phyloP scores from a whole-genome alignment of 371 early-diverging fungal genomes.

The Mucor indicus region DNA sequence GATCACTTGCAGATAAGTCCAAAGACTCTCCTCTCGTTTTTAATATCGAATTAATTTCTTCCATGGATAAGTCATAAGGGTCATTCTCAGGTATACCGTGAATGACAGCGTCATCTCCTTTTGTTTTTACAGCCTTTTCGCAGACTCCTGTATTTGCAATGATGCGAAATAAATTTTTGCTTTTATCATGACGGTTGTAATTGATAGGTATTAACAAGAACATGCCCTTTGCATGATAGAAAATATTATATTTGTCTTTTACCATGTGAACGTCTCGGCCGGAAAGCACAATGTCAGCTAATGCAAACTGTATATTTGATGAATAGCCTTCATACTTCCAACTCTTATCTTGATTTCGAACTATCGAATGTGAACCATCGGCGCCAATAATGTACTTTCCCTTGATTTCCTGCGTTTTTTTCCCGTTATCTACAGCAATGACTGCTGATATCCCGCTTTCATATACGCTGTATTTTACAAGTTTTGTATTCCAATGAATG shows the following conservation, averaged over 20 bases:
- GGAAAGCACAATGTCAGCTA: conserved; percentile 20
- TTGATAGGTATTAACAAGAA: conserved; percentile 1
- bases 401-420: not conserved
- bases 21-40: not conserved
- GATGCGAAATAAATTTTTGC: not conserved
- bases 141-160: not conserved
- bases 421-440: not conserved
- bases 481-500: conserved; percentile 20
- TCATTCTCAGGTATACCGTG: conserved; percentile 2
- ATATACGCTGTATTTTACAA: conserved; percentile 18
- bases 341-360: conserved; percentile 12
- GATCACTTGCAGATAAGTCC: not conserved
- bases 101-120: not conserved
- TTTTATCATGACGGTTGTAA: not conserved
- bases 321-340: conserved; percentile 31
- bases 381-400: conserved; percentile 26
- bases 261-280: not conserved
- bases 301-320: conserved; percentile 12
- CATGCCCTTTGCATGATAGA: not conserved
- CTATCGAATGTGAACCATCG: conserved; percentile 31
- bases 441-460: conserved; percentile 11
- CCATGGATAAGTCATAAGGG: not conserved
- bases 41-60: not conserved
- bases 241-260: not conserved
- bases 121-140: not conserved